Evolutionary conservation across 768 basidiomycete genomes (phyloP).

Genomic region (Leccinum subtestaceum): DNA sequence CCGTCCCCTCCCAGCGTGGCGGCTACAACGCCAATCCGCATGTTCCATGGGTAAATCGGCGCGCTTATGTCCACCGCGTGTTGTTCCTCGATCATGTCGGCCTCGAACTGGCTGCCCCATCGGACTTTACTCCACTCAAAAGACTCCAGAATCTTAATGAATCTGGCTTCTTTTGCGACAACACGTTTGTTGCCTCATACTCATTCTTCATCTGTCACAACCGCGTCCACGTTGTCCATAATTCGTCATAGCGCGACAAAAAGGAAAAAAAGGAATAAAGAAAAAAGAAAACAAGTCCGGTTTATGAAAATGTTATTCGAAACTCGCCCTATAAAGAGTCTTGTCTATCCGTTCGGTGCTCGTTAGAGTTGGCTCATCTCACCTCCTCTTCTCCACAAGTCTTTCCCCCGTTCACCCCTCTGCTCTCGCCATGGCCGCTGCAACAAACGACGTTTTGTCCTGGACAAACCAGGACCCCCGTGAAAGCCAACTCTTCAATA

Average conservation of each 20-base stretch:
- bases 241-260: conserved; percentile 47
- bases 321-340: conserved; percentile 55
- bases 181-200: conserved; percentile 70
- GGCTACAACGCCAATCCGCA: conserved; percentile 32
- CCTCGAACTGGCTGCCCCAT: conserved; percentile 49
- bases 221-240: conserved; percentile 73
- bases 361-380: conserved; percentile 26
- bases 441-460: conserved; percentile 69
- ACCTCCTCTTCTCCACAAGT: conserved; percentile 32
- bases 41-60: conserved; percentile 43
- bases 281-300: conserved; percentile 38
- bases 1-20: conserved; percentile 22
- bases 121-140: conserved; percentile 74
- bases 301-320: conserved; percentile 44
- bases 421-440: conserved; percentile 45
- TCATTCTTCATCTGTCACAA: conserved; percentile 66
- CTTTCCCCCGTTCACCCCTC: conserved; percentile 22
- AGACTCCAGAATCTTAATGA: conserved; percentile 53
- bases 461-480: conserved; percentile 89
- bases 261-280: conserved; percentile 34
- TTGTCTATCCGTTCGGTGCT: conserved; percentile 10
- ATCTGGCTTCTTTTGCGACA: conserved; percentile 62
- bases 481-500: conserved; percentile 79
- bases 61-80: conserved; percentile 60
- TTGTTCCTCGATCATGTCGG: conserved; percentile 64